Evolutionary conservation across 345 rosid species (phyloP), one percentile per base, ranked within the genome.

Genomic region (Populus davidiana): DNA sequence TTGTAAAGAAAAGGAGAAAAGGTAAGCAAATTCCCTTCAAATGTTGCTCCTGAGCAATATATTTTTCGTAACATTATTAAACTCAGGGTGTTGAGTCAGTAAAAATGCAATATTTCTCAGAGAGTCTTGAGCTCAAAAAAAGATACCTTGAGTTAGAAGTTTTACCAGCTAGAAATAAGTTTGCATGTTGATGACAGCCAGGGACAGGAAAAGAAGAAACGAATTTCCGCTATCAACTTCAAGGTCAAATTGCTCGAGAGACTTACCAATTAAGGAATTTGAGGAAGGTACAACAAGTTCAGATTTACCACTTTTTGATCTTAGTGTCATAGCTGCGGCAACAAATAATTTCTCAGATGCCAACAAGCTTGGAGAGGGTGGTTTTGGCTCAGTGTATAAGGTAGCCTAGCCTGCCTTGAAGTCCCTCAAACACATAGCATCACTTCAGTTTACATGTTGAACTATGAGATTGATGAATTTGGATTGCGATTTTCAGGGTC

Each of bases 311-410:
- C 74, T 81, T 39, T 91, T 90, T 73, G 86, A 85, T 81, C 70
- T 89, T 0, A 78, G 81, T 83, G 70, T 74, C 8, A 86, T 90
- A 25, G 87, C 82, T 69, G 77, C 77, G 39, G 94, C 93, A 0
- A 92, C 97, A 3, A 25, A 85, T 59, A 84, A 86, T 73, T 92
- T 92, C 77, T 85, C 87, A 56, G 9, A 65, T 20, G 80, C 71
- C 38, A 87, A 87, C 75, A 90, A 88, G 80, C 97, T 92, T 54
- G 94, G 97, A 75, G 81, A 87, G 75, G 94, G 94, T 73, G 94
- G 97, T 10, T 92, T 92, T 41, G 97, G 97, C 52, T 47, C 90
- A 1, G 97, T 92, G 54, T 92, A 90, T 54, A 90, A 89, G 91
- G 89, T 52, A 90, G 88, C 90, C 94, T 89, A 80, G 25, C 47